Evolutionary conservation across 2,329 filamentous ascomycete genomes (phyloP).

Genomic region (Zalaria obscura): DNA sequence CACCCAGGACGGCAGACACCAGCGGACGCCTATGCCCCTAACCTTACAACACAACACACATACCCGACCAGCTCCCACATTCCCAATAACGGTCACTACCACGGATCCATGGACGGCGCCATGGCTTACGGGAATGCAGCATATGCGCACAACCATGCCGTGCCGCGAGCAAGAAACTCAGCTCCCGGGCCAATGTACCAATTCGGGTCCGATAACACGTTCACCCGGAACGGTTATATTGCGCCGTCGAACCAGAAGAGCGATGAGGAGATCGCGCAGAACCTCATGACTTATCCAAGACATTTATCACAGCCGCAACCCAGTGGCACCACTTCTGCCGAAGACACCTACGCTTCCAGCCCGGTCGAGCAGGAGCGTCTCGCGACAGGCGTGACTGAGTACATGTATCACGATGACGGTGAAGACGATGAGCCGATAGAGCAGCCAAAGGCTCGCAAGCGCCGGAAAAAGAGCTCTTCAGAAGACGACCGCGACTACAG

Average conservation of each 20-base stretch:
- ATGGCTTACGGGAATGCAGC: neutral
- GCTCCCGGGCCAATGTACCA: neutral
- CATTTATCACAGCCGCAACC: neutral
- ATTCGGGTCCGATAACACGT: constrained; percentile 4
- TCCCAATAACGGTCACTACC: neutral
- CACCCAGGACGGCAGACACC: neutral
- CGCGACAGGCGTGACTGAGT: too few species aligned
- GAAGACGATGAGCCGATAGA: neutral
- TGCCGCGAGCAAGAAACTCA: neutral
- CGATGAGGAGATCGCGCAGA: constrained; percentile 1
- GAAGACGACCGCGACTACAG: neutral
- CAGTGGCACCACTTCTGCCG: neutral
- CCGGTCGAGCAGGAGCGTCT: neutral
- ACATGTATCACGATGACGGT: neutral
- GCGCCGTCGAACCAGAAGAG: constrained; percentile 1
- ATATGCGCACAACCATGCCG: neutral
- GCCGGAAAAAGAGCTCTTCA: neutral
- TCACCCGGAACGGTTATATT: constrained; percentile 2
- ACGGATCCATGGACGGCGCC: neutral
- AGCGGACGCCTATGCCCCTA: neutral
- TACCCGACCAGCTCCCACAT: neutral
- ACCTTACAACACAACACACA: neutral
- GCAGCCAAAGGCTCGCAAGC: neutral
- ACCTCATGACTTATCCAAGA: constrained; percentile 1
- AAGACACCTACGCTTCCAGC: neutral